A percentile compares a stretch with the other conserved stretches of the same genome.
phyloP scores from a whole-genome alignment of 257 asterid species.

The Forsythia suspensa region DNA sequence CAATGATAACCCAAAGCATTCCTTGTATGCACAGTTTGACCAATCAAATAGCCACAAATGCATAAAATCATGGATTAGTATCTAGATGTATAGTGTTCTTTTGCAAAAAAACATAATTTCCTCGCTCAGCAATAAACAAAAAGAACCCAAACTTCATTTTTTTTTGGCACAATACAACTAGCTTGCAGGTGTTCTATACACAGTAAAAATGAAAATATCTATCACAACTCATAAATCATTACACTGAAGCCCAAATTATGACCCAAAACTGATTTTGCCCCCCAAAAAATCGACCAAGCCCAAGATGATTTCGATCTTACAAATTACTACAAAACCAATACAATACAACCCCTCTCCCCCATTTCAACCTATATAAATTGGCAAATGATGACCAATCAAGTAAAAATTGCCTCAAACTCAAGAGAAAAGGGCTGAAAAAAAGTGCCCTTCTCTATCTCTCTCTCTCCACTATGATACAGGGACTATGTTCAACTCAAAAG shows the following conservation, averaged over 20 bases:
- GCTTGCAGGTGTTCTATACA: conserved; percentile 21
- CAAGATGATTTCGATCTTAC: conserved; percentile 13
- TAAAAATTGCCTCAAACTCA: conserved; percentile 37
- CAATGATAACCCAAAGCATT: not conserved
- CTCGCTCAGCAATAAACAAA: not conserved
- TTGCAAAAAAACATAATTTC: not conserved
- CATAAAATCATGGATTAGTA: not conserved
- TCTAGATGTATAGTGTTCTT: not conserved
- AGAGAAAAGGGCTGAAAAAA: conserved; percentile 56
- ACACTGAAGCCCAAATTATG: conserved; percentile 20
- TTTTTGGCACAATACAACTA: not conserved
- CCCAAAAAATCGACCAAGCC: conserved; percentile 27
- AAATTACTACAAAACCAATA: conserved; percentile 11
- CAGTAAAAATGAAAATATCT: conserved; percentile 10
- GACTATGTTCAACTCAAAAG: conserved; percentile 71
- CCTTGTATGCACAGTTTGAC: no score
- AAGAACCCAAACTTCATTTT: not conserved
- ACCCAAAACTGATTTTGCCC: conserved; percentile 16
- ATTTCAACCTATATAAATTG: conserved; percentile 38
- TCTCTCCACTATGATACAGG: conserved; percentile 59
- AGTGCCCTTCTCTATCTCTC: conserved; percentile 56
- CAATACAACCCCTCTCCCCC: conserved; percentile 36
- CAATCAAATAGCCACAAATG: not conserved
- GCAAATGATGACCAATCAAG: conserved; percentile 31
- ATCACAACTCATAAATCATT: not conserved